phyloP scores from a whole-genome alignment of 169 alveolate species.

The Cryptosporidium tyzzeri region DNA sequence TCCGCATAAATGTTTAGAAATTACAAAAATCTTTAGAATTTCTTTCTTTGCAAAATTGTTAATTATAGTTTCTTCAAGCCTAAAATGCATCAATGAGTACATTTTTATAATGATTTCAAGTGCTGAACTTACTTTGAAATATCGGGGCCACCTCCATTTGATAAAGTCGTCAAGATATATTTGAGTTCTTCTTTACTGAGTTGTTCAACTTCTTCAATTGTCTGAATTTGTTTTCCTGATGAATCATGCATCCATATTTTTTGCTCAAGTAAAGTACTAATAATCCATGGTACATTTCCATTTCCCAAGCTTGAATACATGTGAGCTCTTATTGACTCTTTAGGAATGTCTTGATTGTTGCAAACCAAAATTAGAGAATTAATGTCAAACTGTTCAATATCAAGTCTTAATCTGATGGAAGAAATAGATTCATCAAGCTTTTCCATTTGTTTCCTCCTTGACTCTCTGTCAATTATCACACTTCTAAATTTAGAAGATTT shows the following conservation, averaged over 20 bases:
- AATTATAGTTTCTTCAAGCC: constrained; percentile 30
- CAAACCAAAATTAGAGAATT: constrained; percentile 21
- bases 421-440: constrained; percentile 5
- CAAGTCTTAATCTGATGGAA: constrained; percentile 55
- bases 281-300: constrained; percentile 58
- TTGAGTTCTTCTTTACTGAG: constrained; percentile 19
- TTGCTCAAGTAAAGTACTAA: constrained; percentile 3
- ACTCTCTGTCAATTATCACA: constrained; percentile 64
- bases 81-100: neutral
- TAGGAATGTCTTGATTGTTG: neutral
- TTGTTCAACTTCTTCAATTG: neutral
- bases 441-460: constrained; percentile 72
- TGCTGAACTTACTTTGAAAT: constrained; percentile 55
- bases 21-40: constrained; percentile 10
- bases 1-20: constrained; percentile 73
- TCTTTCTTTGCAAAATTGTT: constrained; percentile 13
- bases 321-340: neutral
- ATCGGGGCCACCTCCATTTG: constrained; percentile 70
- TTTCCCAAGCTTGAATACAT: constrained; percentile 34
- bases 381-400: constrained; percentile 57
- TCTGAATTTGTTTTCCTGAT: constrained; percentile 7
- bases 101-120: neutral
- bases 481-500: neutral
- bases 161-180: constrained; percentile 22
- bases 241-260: constrained; percentile 38